Percentiles rank a stretch among this genome's conserved stretches.
Evolutionary conservation across 1,139 yeast species (phyloP).

Genomic region (Suhomyces panamericanus): DNA sequence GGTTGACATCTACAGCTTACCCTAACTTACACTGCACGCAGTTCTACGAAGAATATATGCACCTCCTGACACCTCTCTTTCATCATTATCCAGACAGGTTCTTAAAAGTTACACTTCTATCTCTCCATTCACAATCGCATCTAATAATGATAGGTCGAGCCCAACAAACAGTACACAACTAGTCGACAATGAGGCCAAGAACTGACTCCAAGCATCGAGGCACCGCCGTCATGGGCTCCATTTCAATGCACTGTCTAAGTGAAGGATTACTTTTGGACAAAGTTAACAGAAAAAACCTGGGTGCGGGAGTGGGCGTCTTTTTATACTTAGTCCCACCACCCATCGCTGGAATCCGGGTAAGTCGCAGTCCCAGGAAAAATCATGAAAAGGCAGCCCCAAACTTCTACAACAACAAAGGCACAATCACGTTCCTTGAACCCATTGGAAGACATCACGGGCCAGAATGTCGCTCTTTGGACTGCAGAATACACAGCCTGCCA

Average conservation of each 20-base stretch:
- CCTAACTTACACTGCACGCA: too few relatives aligned
- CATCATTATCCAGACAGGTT: slow-evolving; percentile 53
- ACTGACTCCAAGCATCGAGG: slow-evolving; percentile 28
- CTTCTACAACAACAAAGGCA: slow-evolving; percentile 5
- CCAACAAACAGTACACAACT: slow-evolving; percentile 11
- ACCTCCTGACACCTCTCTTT: slow-evolving; percentile 59
- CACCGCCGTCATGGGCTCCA: slow-evolving; percentile 22
- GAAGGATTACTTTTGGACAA: slow-evolving; percentile 57
- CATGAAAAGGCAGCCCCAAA: slow-evolving; percentile 12
- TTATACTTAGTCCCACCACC: slow-evolving; percentile 9
- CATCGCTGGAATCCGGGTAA: slow-evolving; percentile 17
- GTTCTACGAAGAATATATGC: slow-evolving; percentile 31
- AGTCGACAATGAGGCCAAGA: slow-evolving; percentile 24
- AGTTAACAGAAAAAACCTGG: slow-evolving; percentile 30
- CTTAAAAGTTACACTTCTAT: slow-evolving; percentile 45
- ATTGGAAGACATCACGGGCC: background rate
- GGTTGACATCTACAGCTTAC: too few relatives aligned
- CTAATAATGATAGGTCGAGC: slow-evolving; percentile 24
- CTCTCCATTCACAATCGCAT: slow-evolving; percentile 54
- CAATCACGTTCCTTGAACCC: background rate
- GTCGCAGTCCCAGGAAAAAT: slow-evolving; percentile 4
- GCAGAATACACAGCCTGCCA: slow-evolving; percentile 4
- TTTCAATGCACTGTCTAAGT: slow-evolving; percentile 50
- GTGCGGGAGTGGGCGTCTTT: slow-evolving; percentile 2
- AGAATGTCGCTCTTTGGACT: slow-evolving; percentile 15